Evolutionary conservation across 2,329 filamentous ascomycete species (phyloP).

Genomic region (Dothideomycetes sp.): DNA sequence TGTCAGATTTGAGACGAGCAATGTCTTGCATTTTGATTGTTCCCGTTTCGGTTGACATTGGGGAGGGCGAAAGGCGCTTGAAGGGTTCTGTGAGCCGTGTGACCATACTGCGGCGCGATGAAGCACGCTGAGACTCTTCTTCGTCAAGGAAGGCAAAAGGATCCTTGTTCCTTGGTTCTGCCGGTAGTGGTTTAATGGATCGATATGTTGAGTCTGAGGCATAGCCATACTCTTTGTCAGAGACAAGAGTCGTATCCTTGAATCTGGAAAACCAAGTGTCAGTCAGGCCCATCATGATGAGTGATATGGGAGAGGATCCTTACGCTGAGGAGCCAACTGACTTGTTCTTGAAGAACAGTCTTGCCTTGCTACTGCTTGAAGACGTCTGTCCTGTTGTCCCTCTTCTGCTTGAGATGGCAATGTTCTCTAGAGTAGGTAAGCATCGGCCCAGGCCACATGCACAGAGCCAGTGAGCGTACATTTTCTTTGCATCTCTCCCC

Average conservation of each 20-base stretch:
- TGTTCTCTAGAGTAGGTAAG: background rate
- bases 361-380: background rate
- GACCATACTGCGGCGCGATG: background rate
- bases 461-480: constrained; percentile 30
- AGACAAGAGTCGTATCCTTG: background rate
- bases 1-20: no score
- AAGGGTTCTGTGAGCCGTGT: background rate
- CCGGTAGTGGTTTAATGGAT: background rate
- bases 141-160: no score
- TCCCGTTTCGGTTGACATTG: no score
- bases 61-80: no score
- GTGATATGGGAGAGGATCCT: background rate
- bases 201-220: background rate
- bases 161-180: no score
- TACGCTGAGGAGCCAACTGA: background rate
- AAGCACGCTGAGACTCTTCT: no score
- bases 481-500: constrained; percentile 46
- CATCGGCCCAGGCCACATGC: background rate
- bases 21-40: no score
- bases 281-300: background rate
- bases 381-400: background rate
- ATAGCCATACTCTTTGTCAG: background rate
- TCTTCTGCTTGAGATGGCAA: background rate
- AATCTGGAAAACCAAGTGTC: background rate
- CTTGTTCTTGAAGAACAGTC: background rate